Evolutionary conservation across 371 early-diverging fungal genomes (phyloP), one percentile per base, ranked within the genome.

Genomic region (Lichtheimia hyalospora): DNA sequence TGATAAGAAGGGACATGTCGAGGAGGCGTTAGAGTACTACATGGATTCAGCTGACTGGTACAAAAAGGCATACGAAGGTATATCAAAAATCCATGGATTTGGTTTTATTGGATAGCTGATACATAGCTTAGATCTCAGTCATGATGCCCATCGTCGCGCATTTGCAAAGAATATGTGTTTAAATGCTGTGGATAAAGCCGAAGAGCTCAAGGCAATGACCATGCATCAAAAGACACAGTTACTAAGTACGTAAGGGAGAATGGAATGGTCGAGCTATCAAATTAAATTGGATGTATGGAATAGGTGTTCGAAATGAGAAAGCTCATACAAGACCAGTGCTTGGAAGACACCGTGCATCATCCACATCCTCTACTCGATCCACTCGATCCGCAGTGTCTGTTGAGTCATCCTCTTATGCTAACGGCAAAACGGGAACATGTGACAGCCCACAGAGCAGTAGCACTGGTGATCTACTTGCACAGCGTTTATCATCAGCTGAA

Each of bases 21-120:
- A 76, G 16, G 62, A 73, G 49, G 82, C 82, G 7, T 63, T 83
- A 13, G 74, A 74, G 10, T 73, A 82, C 51, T 81, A 71, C 43
- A 63, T 67, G 13, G 75, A 79, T 42, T 70, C 84, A 24, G 84
- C 84, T 2, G 76, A 75, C 40, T 62, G 63, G 12, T 79, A 57
- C 41, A 56, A 78, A 5, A 72, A 63, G 46, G 82, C 73, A 2
- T 77, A 68, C 44, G 71, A 70, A 69, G 69, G 75, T 75, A 62
- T n/a, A 58, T 16, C 20, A 25, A 56, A 49, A 34, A 6, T 8
- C 5, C 2, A 8, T 25, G 2, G 25, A 25, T 25, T 3, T 25
- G 34, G 46, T 10, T 18, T 40, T 12, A 16, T 41, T 18, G 14
- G 15, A 28, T n/a, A 13, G 27, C 23, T 27, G 28, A 52, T 16